Percentiles rank a stretch among this genome's conserved stretches.
Conservation (phyloP, 768 basidiomycete species). For the Termitomyces sp. region DNA sequence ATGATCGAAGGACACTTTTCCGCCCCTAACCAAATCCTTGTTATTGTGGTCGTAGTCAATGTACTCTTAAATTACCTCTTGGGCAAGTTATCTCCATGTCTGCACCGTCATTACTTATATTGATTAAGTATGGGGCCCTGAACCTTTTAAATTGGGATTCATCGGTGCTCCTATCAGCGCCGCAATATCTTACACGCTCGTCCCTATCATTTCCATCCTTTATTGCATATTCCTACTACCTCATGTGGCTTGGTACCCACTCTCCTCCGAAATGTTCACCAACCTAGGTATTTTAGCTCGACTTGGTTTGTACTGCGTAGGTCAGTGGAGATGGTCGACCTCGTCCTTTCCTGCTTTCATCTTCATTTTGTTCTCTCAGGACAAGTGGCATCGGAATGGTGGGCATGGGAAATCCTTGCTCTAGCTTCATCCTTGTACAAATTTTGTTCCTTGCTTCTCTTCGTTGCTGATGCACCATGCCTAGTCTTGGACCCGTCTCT, state of each 20-base stretch:
- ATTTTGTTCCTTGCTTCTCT: not conserved
- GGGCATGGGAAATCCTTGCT: slow-evolving; percentile 10
- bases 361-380: slow-evolving; percentile 22
- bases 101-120: not conserved
- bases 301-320: slow-evolving; percentile 77
- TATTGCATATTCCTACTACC: slow-evolving; percentile 58
- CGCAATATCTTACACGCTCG: slow-evolving; percentile 83
- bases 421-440: slow-evolving; percentile 29
- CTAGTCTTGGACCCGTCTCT: slow-evolving; percentile 68
- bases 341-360: not conserved
- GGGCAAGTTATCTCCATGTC: slow-evolving; percentile 35
- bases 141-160: slow-evolving; percentile 53
- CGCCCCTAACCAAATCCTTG: slow-evolving; percentile 78
- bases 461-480: not conserved
- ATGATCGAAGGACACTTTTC: slow-evolving; percentile 57
- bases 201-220: slow-evolving; percentile 49
- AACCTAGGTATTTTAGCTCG: slow-evolving; percentile 61
- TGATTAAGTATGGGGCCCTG: slow-evolving; percentile 60
- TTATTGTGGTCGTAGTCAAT: slow-evolving; percentile 81
- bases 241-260: slow-evolving; percentile 75
- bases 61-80: slow-evolving; percentile 75
- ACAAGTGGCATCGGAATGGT: slow-evolving; percentile 67
- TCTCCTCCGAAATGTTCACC: slow-evolving; percentile 56
- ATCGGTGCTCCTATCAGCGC: slow-evolving; percentile 89
- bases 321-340: slow-evolving; percentile 20